Conservation (phyloP, 2,329 filamentous ascomycete species). For the Exophiala xenobiotica region DNA sequence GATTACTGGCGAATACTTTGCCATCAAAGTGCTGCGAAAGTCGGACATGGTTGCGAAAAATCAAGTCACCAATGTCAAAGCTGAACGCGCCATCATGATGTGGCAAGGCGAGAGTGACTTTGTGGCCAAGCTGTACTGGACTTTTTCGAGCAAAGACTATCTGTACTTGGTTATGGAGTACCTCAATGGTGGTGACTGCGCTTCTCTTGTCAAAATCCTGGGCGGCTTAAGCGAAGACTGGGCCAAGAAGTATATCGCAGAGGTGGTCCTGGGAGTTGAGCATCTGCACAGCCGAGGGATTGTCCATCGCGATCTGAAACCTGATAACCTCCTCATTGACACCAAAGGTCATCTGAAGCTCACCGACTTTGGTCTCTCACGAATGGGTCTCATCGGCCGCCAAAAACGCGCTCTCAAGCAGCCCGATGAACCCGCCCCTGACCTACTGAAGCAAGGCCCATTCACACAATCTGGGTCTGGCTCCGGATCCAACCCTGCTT, state of each 20-base stretch:
- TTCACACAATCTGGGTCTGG: constrained; percentile 74
- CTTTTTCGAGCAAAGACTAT: constrained; percentile 98
- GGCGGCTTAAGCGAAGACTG: constrained; percentile 93
- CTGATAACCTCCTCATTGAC: constrained; percentile 95
- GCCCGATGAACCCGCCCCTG: constrained; percentile 79
- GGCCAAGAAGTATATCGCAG: constrained; percentile 95
- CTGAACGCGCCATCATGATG: constrained; percentile 99
- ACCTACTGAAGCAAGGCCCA: constrained; percentile 86
- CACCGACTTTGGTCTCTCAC: constrained; percentile 94
- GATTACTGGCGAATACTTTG: constrained; percentile 95
- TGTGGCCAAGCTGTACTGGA: constrained; percentile 99
- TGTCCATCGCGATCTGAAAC: constrained; percentile 94
- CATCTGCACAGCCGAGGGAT: constrained; percentile 93
- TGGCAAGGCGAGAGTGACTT: constrained; percentile 99
- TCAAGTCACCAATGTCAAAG: constrained; percentile 96
- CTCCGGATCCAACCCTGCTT: constrained; percentile 82
- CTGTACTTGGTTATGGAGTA: constrained; percentile 99
- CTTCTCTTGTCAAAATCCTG: constrained; percentile 90
- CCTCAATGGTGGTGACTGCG: constrained; percentile 94
- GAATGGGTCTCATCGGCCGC: constrained; percentile 94
- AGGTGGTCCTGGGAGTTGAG: constrained; percentile 95
- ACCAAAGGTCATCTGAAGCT: constrained; percentile 94
- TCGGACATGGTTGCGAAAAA: constrained; percentile 99
- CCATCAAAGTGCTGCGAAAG: constrained; percentile 97
- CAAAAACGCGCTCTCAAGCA: constrained; percentile 88